Base-by-base conservation (phyloP, 495 filamentous ascomycete genomes). In the Glonium stellatum region DNA sequence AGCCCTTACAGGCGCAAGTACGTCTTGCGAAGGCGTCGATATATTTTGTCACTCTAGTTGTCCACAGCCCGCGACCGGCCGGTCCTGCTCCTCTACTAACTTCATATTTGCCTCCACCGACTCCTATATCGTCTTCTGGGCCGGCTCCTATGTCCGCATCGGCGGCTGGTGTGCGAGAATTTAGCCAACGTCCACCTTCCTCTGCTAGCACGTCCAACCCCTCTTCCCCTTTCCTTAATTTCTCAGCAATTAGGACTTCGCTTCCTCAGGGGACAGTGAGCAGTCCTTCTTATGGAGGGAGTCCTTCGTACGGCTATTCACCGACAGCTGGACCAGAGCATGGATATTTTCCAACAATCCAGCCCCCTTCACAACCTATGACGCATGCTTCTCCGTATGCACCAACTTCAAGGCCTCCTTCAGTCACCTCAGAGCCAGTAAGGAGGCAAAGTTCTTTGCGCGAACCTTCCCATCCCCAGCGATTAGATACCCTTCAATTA, bases 31-130 rank as follows among this genome's bases (percentile, higher is more conserved):
- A 65, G 57, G 63, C 65, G 12, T 65, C 67, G 8, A 18, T 70
- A 25, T 72, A 66, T 57, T 72, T 72, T 47, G 70, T 67, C 15
- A 65, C 66, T 31, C 18, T 71, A 13, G 62, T 63, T 15, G 54
- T 71, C 42, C 57, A 60, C 54, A 58, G 39, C 3, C 44, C 57
- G 5, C 62, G 57, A 21, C 55, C 54, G 15, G 41, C 58, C 12
- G 42, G 48, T 25, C 60, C 44, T 35, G 56, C 62, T 23, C 58
- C 65, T 52, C 62, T 65, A 46, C 42, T 61, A 19, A 64, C 65
- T 3, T 60, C 60, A 25, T 61, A 67, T 21, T 31, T 67, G 21
- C 57, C 65, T 49, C 65, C 65, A 36, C 65, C 65, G 12, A 67
- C 65, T 51, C 61, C 65, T 21, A 44, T 63, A 18, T 55, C 44